Base-by-base conservation (phyloP, 2,329 filamentous ascomycete species). In the Alternaria viburni region DNA sequence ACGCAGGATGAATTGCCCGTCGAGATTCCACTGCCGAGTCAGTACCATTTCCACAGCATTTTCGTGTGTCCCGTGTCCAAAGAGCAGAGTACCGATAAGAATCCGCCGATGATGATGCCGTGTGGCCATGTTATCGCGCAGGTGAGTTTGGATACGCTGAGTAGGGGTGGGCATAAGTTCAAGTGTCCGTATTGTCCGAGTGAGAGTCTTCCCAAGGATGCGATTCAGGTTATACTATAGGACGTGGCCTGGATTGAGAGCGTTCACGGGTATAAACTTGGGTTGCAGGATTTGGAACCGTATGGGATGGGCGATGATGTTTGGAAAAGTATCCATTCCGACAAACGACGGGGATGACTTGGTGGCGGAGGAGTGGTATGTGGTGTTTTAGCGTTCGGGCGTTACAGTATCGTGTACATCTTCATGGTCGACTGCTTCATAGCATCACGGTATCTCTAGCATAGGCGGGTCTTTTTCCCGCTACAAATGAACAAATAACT, bases 1-100 rank as follows among this genome's bases (percentile, higher is more conserved):
- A 94, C 93, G 5, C 88, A 91, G 64, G 90, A 96, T 74, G 96
- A 99, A 79, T 84, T 99, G 17, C 93, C 95, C 0, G 96, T 90
- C 46, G 89, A 91, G 79, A 90, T 90, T 15, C 87, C 89, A 0
- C 81, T 91, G 5, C 89, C 89, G 3, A 86, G 86, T 3, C 84
- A 85, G 6, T 91, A 90, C 75, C 84, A 87, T 56, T 99, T 97
- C 83, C 96, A 99, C 80, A 92, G 92, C 59, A 97, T 99, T 76
- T 99, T 99, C 77, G 96, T 99, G 45, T 99, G 96, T 76, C 96
- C 96, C 0, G 96, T 99, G 6, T 94, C 91, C 73, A 98, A 98
- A 79, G 96, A 97, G 77, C 96, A 99, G 80, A 93, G 92, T 0
- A 99, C 95, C 0, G 93, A 97, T 74, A 83, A 86, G 23, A 99